Conservation (phyloP, 768 basidiomycete species). For the Ramaria sp. region DNA sequence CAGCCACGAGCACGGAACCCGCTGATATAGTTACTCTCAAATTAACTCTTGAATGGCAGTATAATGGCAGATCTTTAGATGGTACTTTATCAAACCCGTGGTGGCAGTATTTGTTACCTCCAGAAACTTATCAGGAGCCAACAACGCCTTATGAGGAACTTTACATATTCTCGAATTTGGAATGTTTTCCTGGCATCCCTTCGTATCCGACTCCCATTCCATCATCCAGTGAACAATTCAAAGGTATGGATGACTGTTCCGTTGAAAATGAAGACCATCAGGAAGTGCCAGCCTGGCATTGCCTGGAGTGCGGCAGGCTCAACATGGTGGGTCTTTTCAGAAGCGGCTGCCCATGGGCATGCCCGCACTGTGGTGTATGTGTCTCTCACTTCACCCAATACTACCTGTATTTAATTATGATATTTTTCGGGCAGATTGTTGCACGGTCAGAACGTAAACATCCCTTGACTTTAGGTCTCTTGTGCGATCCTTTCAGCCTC, state of each 20-base stretch:
- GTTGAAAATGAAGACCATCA: no score
- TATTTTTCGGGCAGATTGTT: neutral
- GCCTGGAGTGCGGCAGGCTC: neutral
- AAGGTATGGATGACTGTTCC: neutral
- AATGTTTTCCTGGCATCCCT: neutral
- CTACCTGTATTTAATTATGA: neutral
- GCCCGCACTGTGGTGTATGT: neutral
- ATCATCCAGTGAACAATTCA: neutral
- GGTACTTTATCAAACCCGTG: neutral
- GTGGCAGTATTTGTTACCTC: neutral
- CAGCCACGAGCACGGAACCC: neutral
- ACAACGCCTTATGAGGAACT: neutral
- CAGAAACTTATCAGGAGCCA: neutral
- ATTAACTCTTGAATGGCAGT: neutral
- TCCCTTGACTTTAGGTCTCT: neutral
- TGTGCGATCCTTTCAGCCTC: neutral
- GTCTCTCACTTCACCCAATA: no score
- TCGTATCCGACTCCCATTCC: neutral
- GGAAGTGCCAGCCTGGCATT: constrained; percentile 1
- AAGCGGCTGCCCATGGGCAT: neutral
- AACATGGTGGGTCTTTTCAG: constrained; percentile 1
- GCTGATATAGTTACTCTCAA: neutral
- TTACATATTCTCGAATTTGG: neutral
- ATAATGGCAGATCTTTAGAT: neutral
- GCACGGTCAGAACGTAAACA: neutral